phyloP scores from a whole-genome alignment of 2,329 filamentous ascomycete species.

The Hirsutella minnesotensis region DNA sequence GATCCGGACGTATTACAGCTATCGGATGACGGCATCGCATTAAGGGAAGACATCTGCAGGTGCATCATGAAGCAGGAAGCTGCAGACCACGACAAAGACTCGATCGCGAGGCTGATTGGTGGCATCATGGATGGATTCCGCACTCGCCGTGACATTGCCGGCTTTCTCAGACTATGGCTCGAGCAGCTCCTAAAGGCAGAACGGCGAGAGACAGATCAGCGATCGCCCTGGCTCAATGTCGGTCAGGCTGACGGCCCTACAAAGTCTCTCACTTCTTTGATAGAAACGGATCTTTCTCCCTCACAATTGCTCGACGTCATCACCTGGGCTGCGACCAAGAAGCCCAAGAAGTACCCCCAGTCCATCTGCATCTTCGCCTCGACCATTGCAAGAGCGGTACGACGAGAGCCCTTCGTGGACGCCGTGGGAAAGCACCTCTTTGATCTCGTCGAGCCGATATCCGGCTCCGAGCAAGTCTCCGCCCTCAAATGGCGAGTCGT shows the following conservation, averaged over 20 bases:
- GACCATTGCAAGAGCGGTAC: conserved; percentile 29
- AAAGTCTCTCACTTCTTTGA: conserved; percentile 10
- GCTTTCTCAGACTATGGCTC: conserved; percentile 36
- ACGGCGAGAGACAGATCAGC: conserved; percentile 12
- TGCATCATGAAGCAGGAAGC: conserved; percentile 16
- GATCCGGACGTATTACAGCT: conserved; percentile 36
- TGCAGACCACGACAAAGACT: conserved; percentile 8
- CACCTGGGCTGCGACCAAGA: conserved; percentile 26
- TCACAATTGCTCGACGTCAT: conserved; percentile 32
- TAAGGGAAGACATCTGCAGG: conserved; percentile 28
- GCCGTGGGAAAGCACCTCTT: conserved; percentile 26
- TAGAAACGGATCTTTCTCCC: conserved; percentile 32
- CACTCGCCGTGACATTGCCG: conserved; percentile 28
- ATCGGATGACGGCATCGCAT: conserved; percentile 22
- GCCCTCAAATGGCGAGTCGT: conserved; percentile 30
- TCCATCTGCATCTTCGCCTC: conserved; percentile 30
- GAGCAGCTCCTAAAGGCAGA: conserved; percentile 25
- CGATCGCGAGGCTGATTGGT: conserved; percentile 24
- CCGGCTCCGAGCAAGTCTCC: conserved; percentile 16
- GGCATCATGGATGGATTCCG: conserved; percentile 32
- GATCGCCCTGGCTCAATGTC: conserved; percentile 22
- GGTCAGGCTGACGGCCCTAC: conserved; percentile 8
- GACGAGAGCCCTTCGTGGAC: conserved; percentile 29
- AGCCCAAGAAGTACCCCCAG: conserved; percentile 16
- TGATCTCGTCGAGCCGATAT: conserved; percentile 18